phyloP scores from a whole-genome alignment of 2,329 filamentous ascomycete species.

The Chrysosporium keratinophilum region DNA sequence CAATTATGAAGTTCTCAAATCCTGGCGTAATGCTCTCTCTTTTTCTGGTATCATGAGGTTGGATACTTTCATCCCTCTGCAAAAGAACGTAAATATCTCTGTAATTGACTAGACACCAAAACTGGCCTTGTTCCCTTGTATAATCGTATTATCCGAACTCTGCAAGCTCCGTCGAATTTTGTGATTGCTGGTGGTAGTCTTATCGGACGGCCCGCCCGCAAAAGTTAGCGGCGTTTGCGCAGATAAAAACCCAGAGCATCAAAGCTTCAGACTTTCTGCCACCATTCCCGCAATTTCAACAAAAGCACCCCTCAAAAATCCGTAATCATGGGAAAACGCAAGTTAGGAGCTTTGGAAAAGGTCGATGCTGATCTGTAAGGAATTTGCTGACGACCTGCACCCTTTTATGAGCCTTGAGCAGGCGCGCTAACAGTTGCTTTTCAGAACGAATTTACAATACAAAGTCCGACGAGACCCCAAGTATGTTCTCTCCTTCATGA shows the following conservation, averaged over 20 bases:
- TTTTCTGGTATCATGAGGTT: too few species aligned
- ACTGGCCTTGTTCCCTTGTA: too few species aligned
- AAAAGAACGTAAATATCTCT: too few species aligned
- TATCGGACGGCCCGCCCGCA: too few species aligned
- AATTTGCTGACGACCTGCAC: constrained; percentile 5
- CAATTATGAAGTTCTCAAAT: constrained; percentile 14
- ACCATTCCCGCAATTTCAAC: neutral
- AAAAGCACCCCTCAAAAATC: neutral
- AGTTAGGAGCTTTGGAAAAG: constrained; percentile 87
- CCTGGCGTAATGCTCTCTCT: neutral
- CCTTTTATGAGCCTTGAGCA: constrained; percentile 18
- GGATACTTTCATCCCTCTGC: too few species aligned
- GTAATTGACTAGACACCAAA: too few species aligned
- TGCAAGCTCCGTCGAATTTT: too few species aligned
- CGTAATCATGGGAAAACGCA: constrained; percentile 64
- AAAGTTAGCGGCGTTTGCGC: too few species aligned
- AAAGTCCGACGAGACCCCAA: constrained; percentile 81
- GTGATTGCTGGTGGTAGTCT: too few species aligned
- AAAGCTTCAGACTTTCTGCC: neutral
- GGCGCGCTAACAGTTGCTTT: neutral
- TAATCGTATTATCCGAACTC: too few species aligned
- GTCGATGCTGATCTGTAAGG: constrained; percentile 75
- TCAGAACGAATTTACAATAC: constrained; percentile 72
- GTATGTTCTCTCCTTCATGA: constrained; percentile 37
- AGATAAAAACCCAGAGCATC: too few species aligned